A percentile compares a stretch with the other conserved stretches of the same genome.
Evolutionary conservation across 129 eudicot genomes (phyloP).

Genomic region (Tagetes patula): DNA sequence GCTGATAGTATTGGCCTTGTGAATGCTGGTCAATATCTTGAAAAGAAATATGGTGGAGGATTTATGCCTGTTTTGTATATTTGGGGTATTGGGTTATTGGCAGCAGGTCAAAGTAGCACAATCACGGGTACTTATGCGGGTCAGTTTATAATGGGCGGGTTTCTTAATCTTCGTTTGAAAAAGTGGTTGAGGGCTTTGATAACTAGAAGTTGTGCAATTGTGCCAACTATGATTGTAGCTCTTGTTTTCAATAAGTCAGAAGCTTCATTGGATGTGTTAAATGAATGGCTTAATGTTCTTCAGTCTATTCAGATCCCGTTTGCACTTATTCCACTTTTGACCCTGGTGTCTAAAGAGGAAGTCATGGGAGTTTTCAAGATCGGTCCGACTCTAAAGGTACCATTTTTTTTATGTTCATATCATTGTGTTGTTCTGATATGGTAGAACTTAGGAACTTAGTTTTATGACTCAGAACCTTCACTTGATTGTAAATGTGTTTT

Average conservation of each 20-base stretch:
- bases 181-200: constrained; percentile 79
- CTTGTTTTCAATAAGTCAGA: constrained; percentile 75
- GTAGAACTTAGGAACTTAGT: not conserved
- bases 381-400: constrained; percentile 74
- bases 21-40: constrained; percentile 88
- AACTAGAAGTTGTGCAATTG: constrained; percentile 87
- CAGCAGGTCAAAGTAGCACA: constrained; percentile 98
- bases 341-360: constrained; percentile 75
- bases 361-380: constrained; percentile 87
- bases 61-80: constrained; percentile 72
- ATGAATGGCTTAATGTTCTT: constrained; percentile 95
- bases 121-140: constrained; percentile 97
- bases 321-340: constrained; percentile 85
- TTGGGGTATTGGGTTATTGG: constrained; percentile 94
- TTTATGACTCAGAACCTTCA: not conserved
- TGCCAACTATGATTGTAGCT: constrained; percentile 86
- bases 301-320: constrained; percentile 96
- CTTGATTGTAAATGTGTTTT: not conserved
- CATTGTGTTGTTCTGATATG: not conserved
- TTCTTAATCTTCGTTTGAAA: constrained; percentile 65
- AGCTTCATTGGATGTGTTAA: constrained; percentile 59
- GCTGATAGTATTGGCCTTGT: constrained; percentile 79
- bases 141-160: constrained; percentile 95
- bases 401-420: not conserved
- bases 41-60: constrained; percentile 88